Evolutionary conservation across 352 stramenopile genomes (phyloP), one percentile per base, ranked within the genome.

Genomic region (Globisporangium solare): DNA sequence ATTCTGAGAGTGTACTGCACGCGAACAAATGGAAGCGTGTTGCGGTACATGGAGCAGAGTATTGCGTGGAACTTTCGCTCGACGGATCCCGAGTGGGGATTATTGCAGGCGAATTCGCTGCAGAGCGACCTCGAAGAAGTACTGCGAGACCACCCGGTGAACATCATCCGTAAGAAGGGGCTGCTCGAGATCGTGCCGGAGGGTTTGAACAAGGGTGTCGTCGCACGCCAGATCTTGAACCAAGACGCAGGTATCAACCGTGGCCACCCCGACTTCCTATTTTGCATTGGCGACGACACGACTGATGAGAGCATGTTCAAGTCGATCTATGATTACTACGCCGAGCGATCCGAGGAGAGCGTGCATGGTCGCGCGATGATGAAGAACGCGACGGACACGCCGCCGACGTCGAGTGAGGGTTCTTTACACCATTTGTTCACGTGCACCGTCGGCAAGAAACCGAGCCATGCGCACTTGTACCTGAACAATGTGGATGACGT

Each of bases 271-370:
- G 95, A 98, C 70, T 99, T 98, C 74, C 63, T 98, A 22, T 88
- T 99, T 18, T 98, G 94, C 56, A 96, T 98, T 60, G 96, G 96
- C 46, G 96, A 99, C 70, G 95, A 98, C 66, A 96, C 94, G 48
- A 97, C 92, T 6, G 96, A 99, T 65, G 96, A 99, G 71, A 98
- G 96, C 63, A 99, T 99, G 96, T 99, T 99, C 74, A 91, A 90
- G 58, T 69, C 80, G 48, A 89, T 97, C 64, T 96, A 96, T 70
- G 85, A 94, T 60, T 96, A 94, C 73, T 95, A 96, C 56, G 84
- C 85, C 1, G 79, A 95, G 64, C 76, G 83, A 3, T 91, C 80
- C 12, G 86, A 95, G 40, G 83, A 93, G 59, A 93, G 73, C 53
- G 69, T 91, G 37, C 80, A 93, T 47, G 83, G 78, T 21, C 68